Evolutionary conservation across 805 yeast genomes (phyloP), one percentile per base, ranked within the genome.

Genomic region (Cyberlindnera subsufficiens): DNA sequence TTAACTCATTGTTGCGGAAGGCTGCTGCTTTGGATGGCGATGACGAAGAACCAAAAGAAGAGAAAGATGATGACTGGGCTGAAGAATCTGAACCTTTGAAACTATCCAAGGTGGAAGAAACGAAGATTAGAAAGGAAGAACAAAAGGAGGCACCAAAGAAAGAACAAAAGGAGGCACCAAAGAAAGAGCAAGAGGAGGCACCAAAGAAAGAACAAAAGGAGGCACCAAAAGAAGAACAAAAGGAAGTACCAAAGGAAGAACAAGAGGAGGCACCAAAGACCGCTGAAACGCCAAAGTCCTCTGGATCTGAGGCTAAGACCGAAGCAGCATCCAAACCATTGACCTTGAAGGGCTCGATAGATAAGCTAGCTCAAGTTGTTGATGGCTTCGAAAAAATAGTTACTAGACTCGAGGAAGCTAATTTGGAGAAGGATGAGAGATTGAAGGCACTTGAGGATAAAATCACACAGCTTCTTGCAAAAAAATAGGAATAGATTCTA

Each of bases 281-380:
- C 22, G 38, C 36, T 8, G 55, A 47, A 32, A 49, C 44, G 30
- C 39, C 42, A 16, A 39, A 42, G 19, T 37, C 43, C 32, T 29
- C 31, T 8, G 49, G 38, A 22, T 9, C 51, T 30, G 50, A 41
- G 34, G 51, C 53, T 25, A 37, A 53, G 3, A 27, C 38, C 37
- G 40, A 31, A 3, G 22, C 36, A 9, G 20, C 40, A 3, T 33
- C 61, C 15, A 59, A 67, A 25, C 77, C 86, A 16, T 72, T 84
- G 29, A 84, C 89, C 0, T 68, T 86, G 46, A 82, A 82, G 54
- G 82, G 77, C 9, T 78, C 88, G 1, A 81, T 85, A 29, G 91
- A 82, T 50, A 81, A 75, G 49, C 67, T 86, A 42, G 77, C 84
- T 5, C 45, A 65, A 3, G 61, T 86, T 30, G 88, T 82, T 17